Evolutionary conservation across 2,329 filamentous ascomycete species (phyloP), one percentile per base, ranked within the genome.

Genomic region (Colletotrichum plurivorum): DNA sequence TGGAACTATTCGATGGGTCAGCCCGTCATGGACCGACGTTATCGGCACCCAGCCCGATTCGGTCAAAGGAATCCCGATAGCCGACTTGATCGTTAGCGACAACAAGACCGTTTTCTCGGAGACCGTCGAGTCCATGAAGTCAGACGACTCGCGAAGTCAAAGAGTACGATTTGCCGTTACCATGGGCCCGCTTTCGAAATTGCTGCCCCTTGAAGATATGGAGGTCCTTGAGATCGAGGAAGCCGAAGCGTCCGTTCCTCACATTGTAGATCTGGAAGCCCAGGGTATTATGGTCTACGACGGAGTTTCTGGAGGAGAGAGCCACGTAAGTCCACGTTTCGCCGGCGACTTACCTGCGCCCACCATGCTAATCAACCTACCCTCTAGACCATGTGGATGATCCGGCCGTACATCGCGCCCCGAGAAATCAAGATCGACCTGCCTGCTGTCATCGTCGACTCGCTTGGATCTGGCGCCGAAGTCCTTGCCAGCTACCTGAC

Each of bases 241-340:
- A 63, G 77, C 80, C 31, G 77, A 81, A 18, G 60, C 76, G 67
- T 57, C 54, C 16, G 79, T 83, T n/a, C 80, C 86, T 60, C 82
- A 86, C 65, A 85, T 89, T 46, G 86, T 97, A 69, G 92, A 94
- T 71, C 88, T 99, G 69, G 97, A 99, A 82, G 97, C 94, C 7
- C 96, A 99, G 81, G 96, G 96, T 22, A 99, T 99, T 77, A 97
- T 98, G 92, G 94, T 98, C 7, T 98, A 97, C 78, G 95, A 98
- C 79, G 90, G 93, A 71, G 89, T 92, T 13, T 93, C 94, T 45
- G 94, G 94, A 59, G 92, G 91, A 64, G 93, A 96, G 78, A 96
- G 94, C 76, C 95, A 98, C 85, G 94, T 97, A 88, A 85, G 93
- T 87, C 63, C 65, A 60, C 12, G 31, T 15, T 5, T n/a, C 41